Conservation (phyloP, 805 yeast genomes). For the Candida parachauliodes region DNA sequence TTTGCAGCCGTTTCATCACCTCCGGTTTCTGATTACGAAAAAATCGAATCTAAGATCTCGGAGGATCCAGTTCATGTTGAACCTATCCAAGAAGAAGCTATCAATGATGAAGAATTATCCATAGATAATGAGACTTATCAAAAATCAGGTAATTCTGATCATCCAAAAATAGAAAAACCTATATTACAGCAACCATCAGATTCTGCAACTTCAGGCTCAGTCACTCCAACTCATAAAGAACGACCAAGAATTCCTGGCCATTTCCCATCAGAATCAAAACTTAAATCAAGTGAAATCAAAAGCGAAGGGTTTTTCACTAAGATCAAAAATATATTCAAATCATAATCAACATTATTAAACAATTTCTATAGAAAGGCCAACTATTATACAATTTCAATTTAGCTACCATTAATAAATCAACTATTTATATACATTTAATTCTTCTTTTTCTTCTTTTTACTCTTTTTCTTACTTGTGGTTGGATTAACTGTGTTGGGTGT, state of each 20-base stretch:
- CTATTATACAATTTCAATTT: no score
- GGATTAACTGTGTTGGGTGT: slow-evolving; percentile 11
- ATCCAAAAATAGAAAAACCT: slow-evolving; percentile 49
- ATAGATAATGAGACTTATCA: slow-evolving; percentile 29
- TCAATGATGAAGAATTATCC: background rate
- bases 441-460: slow-evolving; percentile 27
- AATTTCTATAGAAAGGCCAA: no score
- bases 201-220: slow-evolving; percentile 7
- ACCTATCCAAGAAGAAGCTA: slow-evolving; percentile 15
- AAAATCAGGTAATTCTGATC: no score
- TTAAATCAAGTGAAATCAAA: slow-evolving; percentile 10
- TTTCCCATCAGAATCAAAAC: slow-evolving; percentile 1
- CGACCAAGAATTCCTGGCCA: slow-evolving; percentile 8
- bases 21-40: slow-evolving; percentile 12
- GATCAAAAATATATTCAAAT: slow-evolving; percentile 31
- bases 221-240: slow-evolving; percentile 6
- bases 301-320: slow-evolving; percentile 26
- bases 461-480: slow-evolving; percentile 26
- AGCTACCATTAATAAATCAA: background rate
- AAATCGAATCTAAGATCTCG: slow-evolving; percentile 5
- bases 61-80: slow-evolving; percentile 12
- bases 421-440: slow-evolving; percentile 1
- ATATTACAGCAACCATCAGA: slow-evolving; percentile 47
- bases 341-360: slow-evolving; percentile 5
- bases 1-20: slow-evolving; percentile 36